Evolutionary conservation across 2,329 filamentous ascomycete species (phyloP).

Genomic region (Trichoderma sp.): DNA sequence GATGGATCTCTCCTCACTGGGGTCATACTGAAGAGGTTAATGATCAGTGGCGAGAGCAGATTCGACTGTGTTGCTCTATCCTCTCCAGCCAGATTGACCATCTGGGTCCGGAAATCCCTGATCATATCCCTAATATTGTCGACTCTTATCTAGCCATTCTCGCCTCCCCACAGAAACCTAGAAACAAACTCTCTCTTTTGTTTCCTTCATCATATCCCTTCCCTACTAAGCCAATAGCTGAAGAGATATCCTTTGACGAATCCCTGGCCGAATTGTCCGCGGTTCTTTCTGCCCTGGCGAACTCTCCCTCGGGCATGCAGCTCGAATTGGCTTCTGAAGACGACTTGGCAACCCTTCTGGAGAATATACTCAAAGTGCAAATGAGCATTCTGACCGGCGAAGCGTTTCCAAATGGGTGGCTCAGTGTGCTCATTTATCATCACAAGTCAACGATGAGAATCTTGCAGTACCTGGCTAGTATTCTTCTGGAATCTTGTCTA

Average conservation of each 20-base stretch:
- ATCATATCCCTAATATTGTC: slow-evolving; percentile 88
- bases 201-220: slow-evolving; percentile 93
- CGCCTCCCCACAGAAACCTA: slow-evolving; percentile 52
- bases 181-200: slow-evolving; percentile 75
- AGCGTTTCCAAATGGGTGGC: slow-evolving; percentile 85
- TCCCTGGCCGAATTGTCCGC: slow-evolving; percentile 85
- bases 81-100: slow-evolving; percentile 81
- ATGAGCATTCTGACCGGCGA: slow-evolving; percentile 88
- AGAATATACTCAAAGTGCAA: slow-evolving; percentile 79
- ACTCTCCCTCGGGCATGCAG: slow-evolving; percentile 68
- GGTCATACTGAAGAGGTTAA: slow-evolving; percentile 71
- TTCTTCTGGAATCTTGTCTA: slow-evolving; percentile 80
- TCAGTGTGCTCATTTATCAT: slow-evolving; percentile 91
- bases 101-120: slow-evolving; percentile 77
- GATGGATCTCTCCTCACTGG: slow-evolving; percentile 95
- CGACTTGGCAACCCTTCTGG: slow-evolving; percentile 72
- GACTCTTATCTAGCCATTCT: slow-evolving; percentile 83
- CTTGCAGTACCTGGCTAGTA: slow-evolving; percentile 76
- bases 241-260: slow-evolving; percentile 73
- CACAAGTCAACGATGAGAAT: slow-evolving; percentile 87
- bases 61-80: slow-evolving; percentile 90
- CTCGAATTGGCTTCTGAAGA: slow-evolving; percentile 70
- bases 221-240: slow-evolving; percentile 67
- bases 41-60: slow-evolving; percentile 88
- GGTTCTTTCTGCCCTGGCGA: slow-evolving; percentile 79